phyloP scores from a whole-genome alignment of 2,329 filamentous ascomycete species.

The Colletotrichum sp. region DNA sequence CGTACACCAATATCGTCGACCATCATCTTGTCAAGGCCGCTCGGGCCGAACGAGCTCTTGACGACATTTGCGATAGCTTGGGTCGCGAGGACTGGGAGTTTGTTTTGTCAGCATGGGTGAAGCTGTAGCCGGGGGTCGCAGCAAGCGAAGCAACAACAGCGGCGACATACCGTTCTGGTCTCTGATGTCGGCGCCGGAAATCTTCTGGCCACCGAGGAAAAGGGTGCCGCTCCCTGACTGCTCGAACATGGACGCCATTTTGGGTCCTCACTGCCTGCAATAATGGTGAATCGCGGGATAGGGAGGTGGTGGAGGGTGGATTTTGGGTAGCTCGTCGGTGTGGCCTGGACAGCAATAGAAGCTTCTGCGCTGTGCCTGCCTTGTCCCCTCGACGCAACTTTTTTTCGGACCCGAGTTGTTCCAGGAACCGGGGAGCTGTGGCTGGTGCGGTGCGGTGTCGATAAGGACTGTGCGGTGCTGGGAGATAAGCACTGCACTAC shows the following conservation, averaged over 20 bases:
- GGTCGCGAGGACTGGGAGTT: constrained; percentile 78
- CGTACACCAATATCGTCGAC: constrained; percentile 95
- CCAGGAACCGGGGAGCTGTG: constrained; percentile 21
- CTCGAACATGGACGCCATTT: constrained; percentile 96
- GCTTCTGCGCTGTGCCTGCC: constrained; percentile 23
- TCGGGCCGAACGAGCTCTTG: constrained; percentile 97
- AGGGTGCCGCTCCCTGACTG: constrained; percentile 94
- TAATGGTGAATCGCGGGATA: constrained; percentile 7
- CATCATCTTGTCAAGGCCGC: constrained; percentile 99
- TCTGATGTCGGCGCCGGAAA: constrained; percentile 93
- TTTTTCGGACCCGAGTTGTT: constrained; percentile 25
- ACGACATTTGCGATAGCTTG: constrained; percentile 98
- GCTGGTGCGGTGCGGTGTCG: constrained; percentile 1
- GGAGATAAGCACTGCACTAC: not conserved
- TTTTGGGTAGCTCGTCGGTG: constrained; percentile 14
- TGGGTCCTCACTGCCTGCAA: constrained; percentile 21
- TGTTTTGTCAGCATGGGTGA: constrained; percentile 27
- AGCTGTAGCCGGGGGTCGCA: constrained; percentile 18
- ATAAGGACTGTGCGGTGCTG: not conserved
- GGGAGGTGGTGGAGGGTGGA: constrained; percentile 11
- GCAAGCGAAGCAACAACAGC: not conserved
- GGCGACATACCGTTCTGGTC: constrained; percentile 83
- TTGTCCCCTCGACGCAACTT: constrained; percentile 21
- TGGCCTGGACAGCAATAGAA: constrained; percentile 24
- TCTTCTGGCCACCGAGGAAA: constrained; percentile 97